Conservation (phyloP, 2,329 filamentous ascomycete species). For the Fusarium coicis region DNA sequence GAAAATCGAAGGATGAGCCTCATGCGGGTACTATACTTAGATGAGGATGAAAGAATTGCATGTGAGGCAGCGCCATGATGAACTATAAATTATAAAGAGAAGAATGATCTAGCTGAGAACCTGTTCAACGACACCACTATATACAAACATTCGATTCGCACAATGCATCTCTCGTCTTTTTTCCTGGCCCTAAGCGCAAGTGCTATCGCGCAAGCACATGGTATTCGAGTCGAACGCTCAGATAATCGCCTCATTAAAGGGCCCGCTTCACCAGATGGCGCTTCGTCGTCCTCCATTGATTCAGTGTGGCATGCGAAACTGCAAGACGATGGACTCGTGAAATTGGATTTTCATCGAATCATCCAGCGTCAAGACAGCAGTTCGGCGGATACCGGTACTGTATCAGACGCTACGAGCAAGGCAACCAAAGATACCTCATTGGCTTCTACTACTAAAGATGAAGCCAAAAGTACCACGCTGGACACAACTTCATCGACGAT, state of each 20-base stretch:
- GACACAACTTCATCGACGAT: neutral
- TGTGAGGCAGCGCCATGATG: too few relatives aligned
- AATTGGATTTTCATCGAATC: neutral
- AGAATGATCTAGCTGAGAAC: neutral
- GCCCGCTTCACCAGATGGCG: neutral
- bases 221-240: neutral
- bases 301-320: neutral
- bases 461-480: neutral
- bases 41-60: neutral
- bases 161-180: neutral
- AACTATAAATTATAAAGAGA: neutral
- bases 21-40: neutral
- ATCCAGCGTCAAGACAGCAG: neutral
- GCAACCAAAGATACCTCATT: neutral
- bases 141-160: rapidly evolving
- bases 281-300: neutral
- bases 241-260: neutral
- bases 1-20: neutral
- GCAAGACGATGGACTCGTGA: rapidly evolving
- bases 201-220: neutral
- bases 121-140: neutral
- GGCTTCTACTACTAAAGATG: neutral
- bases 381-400: neutral
- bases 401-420: neutral
- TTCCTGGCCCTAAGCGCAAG: neutral